These are phyloP conservation scores for Kalanchoe fedtschenkoi DNA, from an alignment of 164 flowering plant genomes.

Conservation along the genomic window DNA sequence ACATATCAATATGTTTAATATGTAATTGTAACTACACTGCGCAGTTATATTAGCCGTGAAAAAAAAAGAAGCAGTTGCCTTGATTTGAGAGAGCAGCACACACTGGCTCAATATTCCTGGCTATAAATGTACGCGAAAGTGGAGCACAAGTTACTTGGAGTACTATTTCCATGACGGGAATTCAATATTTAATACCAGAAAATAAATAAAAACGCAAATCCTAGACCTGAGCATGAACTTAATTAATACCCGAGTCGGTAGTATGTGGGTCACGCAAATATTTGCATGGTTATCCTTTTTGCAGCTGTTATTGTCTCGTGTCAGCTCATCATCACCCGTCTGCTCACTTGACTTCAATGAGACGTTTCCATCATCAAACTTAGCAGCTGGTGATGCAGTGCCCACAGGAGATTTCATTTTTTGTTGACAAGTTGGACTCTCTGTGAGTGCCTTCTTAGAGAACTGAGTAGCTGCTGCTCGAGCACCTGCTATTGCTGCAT, in stretches of 20 bases:
- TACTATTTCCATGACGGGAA: not conserved
- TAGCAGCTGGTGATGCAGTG: not conserved
- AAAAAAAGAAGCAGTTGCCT: not conserved
- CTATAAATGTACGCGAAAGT: not conserved
- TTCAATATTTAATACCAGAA: not conserved
- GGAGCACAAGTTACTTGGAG: not conserved
- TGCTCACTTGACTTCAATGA: not conserved
- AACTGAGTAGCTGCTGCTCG: constrained; percentile 74
- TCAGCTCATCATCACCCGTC: not conserved
- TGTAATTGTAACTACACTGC: not conserved
- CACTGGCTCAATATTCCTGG: not conserved
- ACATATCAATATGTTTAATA: not conserved
- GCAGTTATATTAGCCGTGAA: not conserved
- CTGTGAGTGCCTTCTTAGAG: constrained; percentile 27
- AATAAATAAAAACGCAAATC: not conserved
- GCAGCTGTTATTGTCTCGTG: not conserved
- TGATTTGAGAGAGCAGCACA: not conserved
- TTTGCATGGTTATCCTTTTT: not conserved
- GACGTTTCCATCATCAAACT: not conserved
- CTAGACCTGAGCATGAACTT: not conserved
- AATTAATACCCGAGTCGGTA: not conserved
- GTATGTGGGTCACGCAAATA: not conserved
- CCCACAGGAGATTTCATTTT: not conserved
- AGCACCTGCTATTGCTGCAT: constrained; percentile 78
- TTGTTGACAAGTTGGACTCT: not conserved